Evolutionary conservation across 2,329 filamentous ascomycete genomes (phyloP).

Genomic region (Lasiodiplodia theobromae): DNA sequence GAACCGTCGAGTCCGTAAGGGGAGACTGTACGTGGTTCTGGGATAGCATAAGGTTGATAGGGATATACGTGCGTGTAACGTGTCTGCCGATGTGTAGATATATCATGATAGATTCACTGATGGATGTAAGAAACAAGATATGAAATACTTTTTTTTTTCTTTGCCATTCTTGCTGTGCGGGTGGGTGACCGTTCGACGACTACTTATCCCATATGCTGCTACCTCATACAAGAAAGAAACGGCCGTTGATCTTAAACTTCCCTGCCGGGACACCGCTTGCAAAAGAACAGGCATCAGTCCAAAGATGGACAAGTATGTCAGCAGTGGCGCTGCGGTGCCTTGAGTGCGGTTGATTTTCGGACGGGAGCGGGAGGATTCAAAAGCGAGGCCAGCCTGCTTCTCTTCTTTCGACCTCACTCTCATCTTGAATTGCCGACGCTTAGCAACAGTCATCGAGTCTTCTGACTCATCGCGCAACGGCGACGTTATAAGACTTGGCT

Average conservation of each 20-base stretch:
- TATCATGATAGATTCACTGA: not conserved
- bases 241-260: fast-evolving
- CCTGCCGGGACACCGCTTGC: too few species aligned
- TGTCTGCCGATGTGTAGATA: not conserved
- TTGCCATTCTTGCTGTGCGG: not conserved
- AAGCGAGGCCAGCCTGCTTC: not conserved
- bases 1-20: conserved; percentile 27
- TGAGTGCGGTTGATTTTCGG: conserved; percentile 1
- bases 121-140: not conserved
- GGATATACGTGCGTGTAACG: not conserved
- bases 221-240: too few species aligned
- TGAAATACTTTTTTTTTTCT: not conserved
- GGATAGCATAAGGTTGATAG: not conserved
- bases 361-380: conserved; percentile 10
- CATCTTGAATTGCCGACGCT: not conserved
- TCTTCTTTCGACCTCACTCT: conserved; percentile 15
- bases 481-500: not conserved
- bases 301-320: not conserved
- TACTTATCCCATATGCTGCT: too few species aligned
- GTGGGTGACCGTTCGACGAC: too few species aligned
- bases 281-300: too few species aligned
- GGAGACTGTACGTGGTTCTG: not conserved
- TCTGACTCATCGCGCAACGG: not conserved
- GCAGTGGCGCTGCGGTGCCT: conserved; percentile 13
- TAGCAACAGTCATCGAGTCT: not conserved